phyloP scores from a whole-genome alignment of 257 asterid genomes.

The Nicotiana noctiflora region DNA sequence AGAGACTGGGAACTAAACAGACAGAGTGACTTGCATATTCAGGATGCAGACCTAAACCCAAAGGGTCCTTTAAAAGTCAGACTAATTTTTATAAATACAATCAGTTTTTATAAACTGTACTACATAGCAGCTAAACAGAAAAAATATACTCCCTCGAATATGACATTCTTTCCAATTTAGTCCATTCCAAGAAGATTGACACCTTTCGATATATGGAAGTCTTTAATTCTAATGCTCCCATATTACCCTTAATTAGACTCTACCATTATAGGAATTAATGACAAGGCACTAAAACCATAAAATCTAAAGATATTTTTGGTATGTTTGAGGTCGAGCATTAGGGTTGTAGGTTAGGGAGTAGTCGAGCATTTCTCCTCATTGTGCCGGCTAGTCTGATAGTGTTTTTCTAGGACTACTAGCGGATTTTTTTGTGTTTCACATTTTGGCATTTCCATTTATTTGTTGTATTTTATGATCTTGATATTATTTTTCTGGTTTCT shows the following conservation, averaged over 20 bases:
- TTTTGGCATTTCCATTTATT: too few relatives aligned
- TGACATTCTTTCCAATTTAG: not conserved
- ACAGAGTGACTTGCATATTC: constrained; percentile 1
- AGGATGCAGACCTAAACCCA: not conserved
- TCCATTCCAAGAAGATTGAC: not conserved
- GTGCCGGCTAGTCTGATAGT: too few relatives aligned
- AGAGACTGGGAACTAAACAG: not conserved
- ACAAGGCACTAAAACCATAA: not conserved
- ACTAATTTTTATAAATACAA: not conserved
- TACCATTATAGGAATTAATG: not conserved
- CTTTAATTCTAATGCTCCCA: not conserved
- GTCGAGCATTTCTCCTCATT: too few relatives aligned
- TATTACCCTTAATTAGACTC: not conserved
- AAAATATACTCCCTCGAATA: not conserved
- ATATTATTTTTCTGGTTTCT: too few relatives aligned
- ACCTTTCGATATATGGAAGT: not conserved
- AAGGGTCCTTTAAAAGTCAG: not conserved
- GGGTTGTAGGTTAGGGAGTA: too few relatives aligned
- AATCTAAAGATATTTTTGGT: not conserved
- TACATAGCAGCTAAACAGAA: not conserved
- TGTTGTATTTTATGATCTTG: too few relatives aligned
- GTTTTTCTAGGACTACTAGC: too few relatives aligned
- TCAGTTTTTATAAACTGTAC: not conserved
- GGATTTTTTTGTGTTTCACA: too few relatives aligned
- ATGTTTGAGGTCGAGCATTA: not conserved